Conservation (phyloP, 1,284 basidiomycete genomes). For the Sporisorium iseilematis-ciliati region DNA sequence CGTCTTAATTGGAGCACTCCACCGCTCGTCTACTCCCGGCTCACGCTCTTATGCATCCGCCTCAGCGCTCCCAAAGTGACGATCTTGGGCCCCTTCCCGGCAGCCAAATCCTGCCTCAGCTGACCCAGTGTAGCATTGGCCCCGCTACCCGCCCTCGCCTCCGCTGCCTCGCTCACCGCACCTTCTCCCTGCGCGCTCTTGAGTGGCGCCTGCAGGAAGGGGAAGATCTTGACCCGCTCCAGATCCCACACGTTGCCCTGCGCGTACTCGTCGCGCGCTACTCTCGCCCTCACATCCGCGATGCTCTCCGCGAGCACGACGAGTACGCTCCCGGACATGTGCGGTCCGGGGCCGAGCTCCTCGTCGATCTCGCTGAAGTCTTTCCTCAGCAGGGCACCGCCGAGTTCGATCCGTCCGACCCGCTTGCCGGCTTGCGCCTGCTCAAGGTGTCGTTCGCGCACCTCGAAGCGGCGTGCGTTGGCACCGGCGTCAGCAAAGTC, state of each 20-base stretch:
- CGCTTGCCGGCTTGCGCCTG: conserved; percentile 49
- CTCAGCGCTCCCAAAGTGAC: conserved; percentile 47
- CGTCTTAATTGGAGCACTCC: no score
- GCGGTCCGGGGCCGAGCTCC: conserved; percentile 37
- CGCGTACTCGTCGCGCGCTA: conserved; percentile 56
- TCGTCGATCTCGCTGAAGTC: conserved; percentile 54
- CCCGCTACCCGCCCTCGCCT: background rate
- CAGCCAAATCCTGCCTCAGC: conserved; percentile 44
- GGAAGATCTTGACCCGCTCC: conserved; percentile 47
- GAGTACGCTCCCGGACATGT: conserved; percentile 51
- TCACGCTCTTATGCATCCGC: conserved; percentile 44
- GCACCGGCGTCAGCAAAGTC: conserved; percentile 46
- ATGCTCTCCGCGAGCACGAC: conserved; percentile 57
- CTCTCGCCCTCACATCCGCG: conserved; percentile 44
- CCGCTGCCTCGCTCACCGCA: background rate
- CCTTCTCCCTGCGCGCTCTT: background rate
- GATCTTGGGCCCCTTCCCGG: conserved; percentile 46
- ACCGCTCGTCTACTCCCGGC: no score
- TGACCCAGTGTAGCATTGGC: conserved; percentile 41
- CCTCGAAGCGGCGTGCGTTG: conserved; percentile 53
- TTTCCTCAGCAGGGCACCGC: conserved; percentile 51
- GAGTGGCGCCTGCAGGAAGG: conserved; percentile 54
- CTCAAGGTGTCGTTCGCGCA: conserved; percentile 57
- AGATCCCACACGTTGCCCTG: conserved; percentile 52
- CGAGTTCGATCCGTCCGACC: conserved; percentile 54